Evolutionary conservation across 108 stramenopile genomes (phyloP), one percentile per base, ranked within the genome.

Genomic region (Cafeteria roenbergensis): DNA sequence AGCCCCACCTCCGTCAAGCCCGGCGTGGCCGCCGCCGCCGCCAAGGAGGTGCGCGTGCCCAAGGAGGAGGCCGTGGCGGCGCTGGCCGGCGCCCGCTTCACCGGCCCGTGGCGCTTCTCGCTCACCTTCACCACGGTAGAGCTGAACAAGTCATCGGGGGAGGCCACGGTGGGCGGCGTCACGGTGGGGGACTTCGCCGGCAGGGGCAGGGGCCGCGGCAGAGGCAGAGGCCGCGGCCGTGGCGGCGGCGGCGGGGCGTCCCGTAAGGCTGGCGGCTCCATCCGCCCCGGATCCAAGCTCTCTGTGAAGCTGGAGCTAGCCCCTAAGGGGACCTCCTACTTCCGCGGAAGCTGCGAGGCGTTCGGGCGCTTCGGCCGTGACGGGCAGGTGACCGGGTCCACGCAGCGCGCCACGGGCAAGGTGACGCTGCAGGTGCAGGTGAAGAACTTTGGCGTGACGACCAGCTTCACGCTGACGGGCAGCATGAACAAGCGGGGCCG

Each of bases 21-120:
- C 12, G 12, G 12, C 42, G 17, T 12, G 42, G 42, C 42, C 24
- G n/a, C 24, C 9, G 52, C 52, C 17, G 52, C 24, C 24, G 24
- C 9, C 21, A 8, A 28, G 22, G 22, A 61, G 37, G n/a, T 61
- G 24, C 14, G 9, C 9, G 32, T 57, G 56, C 20, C 9, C 20
- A 53, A 53, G 52, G n/a, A 9, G 9, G 59, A 61, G 59, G 59
- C 59, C 22, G 30, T 61, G 22, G 59, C 9, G 30, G 59, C 59
- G 2, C 37, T 61, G 59, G 3, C 9, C 2, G 36, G n/a, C 24
- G 59, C 30, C 20, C 2, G 2, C 22, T 61, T 28, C 24, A n/a
- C 22, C 37, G 59, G 59, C 20, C 22, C 17, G 21, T 61, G 59
- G 59, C 17, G 2, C 2, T 9, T 12, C 34, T 2, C 2, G 29